A percentile compares a stretch with the other conserved stretches of the same genome.
Evolutionary conservation across 176 grass and related monocot species (phyloP).

Genomic region (Avena sativa): DNA sequence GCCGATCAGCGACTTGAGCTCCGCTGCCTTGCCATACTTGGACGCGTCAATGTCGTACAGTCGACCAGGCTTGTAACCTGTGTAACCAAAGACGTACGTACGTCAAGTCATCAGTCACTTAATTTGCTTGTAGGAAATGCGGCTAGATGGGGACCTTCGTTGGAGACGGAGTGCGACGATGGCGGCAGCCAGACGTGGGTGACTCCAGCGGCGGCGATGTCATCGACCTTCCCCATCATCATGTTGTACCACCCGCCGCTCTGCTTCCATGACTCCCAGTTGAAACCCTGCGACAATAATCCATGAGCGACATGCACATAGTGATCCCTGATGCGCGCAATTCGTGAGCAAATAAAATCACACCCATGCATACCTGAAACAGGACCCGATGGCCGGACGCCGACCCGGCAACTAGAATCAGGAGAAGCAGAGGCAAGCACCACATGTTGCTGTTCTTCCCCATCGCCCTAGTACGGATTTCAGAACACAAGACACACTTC

Average conservation of each 20-base stretch:
- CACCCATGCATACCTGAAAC: conserved; percentile 49
- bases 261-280: conserved; percentile 76
- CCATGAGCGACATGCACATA: not conserved
- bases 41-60: conserved; percentile 66
- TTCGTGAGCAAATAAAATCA: not conserved
- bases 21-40: conserved; percentile 53
- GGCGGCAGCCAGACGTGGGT: too few species aligned
- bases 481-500: not conserved
- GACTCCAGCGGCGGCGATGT: too few species aligned
- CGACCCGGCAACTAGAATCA: conserved; percentile 7
- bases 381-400: conserved; percentile 46
- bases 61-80: conserved; percentile 62
- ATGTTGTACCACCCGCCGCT: too few species aligned
- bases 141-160: too few species aligned
- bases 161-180: too few species aligned
- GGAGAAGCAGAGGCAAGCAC: conserved; percentile 29
- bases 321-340: not conserved
- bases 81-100: conserved; percentile 7
- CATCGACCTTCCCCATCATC: too few species aligned
- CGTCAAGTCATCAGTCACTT: not conserved
- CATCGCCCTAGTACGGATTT: not conserved
- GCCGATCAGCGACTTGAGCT: conserved; percentile 62
- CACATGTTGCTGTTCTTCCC: conserved; percentile 10
- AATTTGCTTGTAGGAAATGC: too few species aligned
- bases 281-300: conserved; percentile 62